Base-by-base conservation (phyloP, 164 flowering plant genomes). In the Aristolochia californica region DNA sequence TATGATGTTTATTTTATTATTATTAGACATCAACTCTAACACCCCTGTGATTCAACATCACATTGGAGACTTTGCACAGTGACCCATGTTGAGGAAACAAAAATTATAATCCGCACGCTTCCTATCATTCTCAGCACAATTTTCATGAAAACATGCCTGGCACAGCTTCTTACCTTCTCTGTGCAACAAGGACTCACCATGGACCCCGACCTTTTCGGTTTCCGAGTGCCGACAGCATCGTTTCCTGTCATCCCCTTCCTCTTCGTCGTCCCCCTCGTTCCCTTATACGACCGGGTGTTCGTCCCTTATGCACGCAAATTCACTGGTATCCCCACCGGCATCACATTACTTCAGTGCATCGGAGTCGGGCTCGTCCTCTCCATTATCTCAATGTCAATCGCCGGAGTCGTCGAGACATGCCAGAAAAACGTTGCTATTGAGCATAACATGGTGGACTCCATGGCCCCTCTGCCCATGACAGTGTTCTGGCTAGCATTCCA, bases 141-240 rank as follows among this genome's bases (percentile, higher is more conserved):
- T 16, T 76, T 87, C 76, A 77, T 85, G 80, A 83, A 77, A 78
- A 80, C 84, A 11, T 78, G 84, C 52, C 55, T 85, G 56, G 85
- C 96, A 53, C 96, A 87, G 48, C 87, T 85, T 50, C 86, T 78
- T 34, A 85, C 89, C 23, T 85, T 85, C 67, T 55, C 86, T 8
- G 60, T 85, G 57, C 87, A 87, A 68, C 96, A 87, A 59, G 72
- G 84, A 60, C 65, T 61, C 5, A 81, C 87, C 43, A 72, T 84
- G 84, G 76, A 87, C 77, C 65, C 73, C 16, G 56, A 51, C 10
- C 17, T 84, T 27, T 27, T 66, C 5, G 72, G 75, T 21, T 81
- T 87, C 56, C 57, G 63, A 9, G 65, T 87, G 0, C 91, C 91
- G 0, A 75, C 69, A 4, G 62, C 91, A 0, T 81, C 91, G 1